phyloP scores from a whole-genome alignment of 2,329 filamentous ascomycete genomes.

The Aureobasidium sp. region DNA sequence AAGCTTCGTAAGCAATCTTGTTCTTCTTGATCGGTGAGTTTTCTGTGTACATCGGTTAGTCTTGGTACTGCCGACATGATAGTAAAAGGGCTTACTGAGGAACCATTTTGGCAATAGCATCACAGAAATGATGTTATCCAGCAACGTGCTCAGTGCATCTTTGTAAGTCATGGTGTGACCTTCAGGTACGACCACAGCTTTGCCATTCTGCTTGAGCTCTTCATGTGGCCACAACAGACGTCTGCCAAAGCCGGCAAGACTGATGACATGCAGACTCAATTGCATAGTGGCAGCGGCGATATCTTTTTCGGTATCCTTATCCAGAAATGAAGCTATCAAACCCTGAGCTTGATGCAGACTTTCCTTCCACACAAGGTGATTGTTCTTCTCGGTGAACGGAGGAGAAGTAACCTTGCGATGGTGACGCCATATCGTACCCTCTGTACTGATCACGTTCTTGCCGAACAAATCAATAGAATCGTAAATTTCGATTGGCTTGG shows the following conservation, averaged over 20 bases:
- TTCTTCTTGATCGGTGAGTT: slow-evolving; percentile 48
- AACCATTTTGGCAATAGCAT: slow-evolving; percentile 54
- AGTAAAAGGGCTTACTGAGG: slow-evolving; percentile 34
- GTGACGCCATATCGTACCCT: slow-evolving; percentile 62
- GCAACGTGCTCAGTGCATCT: slow-evolving; percentile 52
- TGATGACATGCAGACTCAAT: slow-evolving; percentile 52
- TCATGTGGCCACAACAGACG: slow-evolving; percentile 54
- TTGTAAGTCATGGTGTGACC: slow-evolving; percentile 61
- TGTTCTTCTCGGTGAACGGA: slow-evolving; percentile 71
- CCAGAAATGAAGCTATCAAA: slow-evolving; percentile 55
- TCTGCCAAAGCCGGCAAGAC: slow-evolving; percentile 65
- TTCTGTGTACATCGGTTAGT: slow-evolving; percentile 12
- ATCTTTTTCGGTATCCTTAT: slow-evolving; percentile 34
- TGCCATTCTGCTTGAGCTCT: slow-evolving; percentile 25
- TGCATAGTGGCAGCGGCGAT: slow-evolving; percentile 61
- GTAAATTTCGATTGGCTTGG: slow-evolving; percentile 59
- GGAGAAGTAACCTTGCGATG: slow-evolving; percentile 67
- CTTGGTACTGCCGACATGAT: background rate
- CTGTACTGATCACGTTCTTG: slow-evolving; percentile 63
- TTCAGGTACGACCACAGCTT: slow-evolving; percentile 26
- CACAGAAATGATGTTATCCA: slow-evolving; percentile 58
- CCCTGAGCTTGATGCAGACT: slow-evolving; percentile 56
- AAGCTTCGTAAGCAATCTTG: slow-evolving; percentile 48
- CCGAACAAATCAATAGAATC: slow-evolving; percentile 58
- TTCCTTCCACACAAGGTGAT: slow-evolving; percentile 59